These are phyloP conservation scores for Penicillium chermesinum DNA, from an alignment of 495 filamentous ascomycete genomes.

Conservation along the genomic window DNA sequence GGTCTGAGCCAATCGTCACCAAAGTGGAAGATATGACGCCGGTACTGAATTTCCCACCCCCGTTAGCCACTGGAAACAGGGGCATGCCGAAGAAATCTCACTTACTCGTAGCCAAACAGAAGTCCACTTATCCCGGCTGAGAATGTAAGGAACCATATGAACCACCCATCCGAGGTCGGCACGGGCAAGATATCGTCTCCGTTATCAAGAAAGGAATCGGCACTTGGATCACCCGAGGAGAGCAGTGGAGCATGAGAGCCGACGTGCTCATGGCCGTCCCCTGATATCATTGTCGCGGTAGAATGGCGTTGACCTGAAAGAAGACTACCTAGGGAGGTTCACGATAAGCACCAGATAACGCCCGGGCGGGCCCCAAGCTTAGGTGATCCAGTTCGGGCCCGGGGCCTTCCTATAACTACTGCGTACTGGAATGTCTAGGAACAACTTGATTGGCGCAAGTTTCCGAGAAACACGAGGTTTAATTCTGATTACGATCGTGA, in stretches of 20 bases:
- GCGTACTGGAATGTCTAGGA: too few relatives aligned
- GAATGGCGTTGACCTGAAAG: not conserved
- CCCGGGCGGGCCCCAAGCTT: too few relatives aligned
- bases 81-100: slow-evolving; percentile 1
- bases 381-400: too few relatives aligned
- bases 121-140: slow-evolving; percentile 81
- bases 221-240: slow-evolving; percentile 9
- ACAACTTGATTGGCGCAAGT: too few relatives aligned
- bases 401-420: too few relatives aligned
- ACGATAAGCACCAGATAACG: not conserved
- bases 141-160: slow-evolving; percentile 72
- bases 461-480: too few relatives aligned
- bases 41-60: slow-evolving; percentile 50
- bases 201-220: slow-evolving; percentile 9
- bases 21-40: slow-evolving; percentile 88
- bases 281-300: slow-evolving; percentile 17
- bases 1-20: slow-evolving; percentile 68
- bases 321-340: not conserved
- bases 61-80: slow-evolving; percentile 2
- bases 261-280: slow-evolving; percentile 19
- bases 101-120: slow-evolving; percentile 78
- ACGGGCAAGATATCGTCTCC: slow-evolving; percentile 11
- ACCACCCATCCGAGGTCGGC: slow-evolving; percentile 31
- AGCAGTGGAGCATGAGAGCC: slow-evolving; percentile 32
- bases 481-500: too few relatives aligned